These are phyloP conservation scores for Flaveria ramosissima DNA, from an alignment of 129 eudicot species.

Conservation along the genomic window DNA sequence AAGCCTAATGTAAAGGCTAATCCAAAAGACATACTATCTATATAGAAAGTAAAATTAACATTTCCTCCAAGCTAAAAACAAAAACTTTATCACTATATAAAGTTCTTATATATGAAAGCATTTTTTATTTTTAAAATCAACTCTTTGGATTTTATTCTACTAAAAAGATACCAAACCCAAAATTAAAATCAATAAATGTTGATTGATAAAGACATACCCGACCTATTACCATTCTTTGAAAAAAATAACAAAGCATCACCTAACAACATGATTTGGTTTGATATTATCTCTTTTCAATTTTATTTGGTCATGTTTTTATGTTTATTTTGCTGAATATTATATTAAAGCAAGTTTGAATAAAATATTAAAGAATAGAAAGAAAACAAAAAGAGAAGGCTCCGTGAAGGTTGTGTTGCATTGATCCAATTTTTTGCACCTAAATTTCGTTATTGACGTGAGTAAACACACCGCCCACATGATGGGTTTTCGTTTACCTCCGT, in stretches of 20 bases:
- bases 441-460: conserved; percentile 25
- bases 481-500: conserved; percentile 17
- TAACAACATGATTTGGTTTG: background rate
- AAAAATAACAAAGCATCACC: background rate
- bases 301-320: background rate
- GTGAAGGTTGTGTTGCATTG: conserved; percentile 20
- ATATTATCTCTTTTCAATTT: background rate
- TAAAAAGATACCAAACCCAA: background rate
- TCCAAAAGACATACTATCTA: no score
- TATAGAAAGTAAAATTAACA: no score
- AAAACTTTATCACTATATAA: no score
- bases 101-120: no score
- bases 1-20: no score
- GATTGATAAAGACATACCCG: background rate
- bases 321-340: background rate
- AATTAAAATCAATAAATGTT: background rate
- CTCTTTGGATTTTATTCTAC: background rate
- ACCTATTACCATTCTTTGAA: background rate
- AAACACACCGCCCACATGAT: conserved; percentile 25
- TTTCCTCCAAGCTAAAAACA: no score
- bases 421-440: conserved; percentile 6
- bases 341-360: background rate
- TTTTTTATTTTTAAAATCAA: background rate
- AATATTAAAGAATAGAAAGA: background rate
- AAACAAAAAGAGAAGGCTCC: conserved; percentile 23